phyloP scores from a whole-genome alignment of 108 stramenopile species.

The Nitzschia sp. region DNA sequence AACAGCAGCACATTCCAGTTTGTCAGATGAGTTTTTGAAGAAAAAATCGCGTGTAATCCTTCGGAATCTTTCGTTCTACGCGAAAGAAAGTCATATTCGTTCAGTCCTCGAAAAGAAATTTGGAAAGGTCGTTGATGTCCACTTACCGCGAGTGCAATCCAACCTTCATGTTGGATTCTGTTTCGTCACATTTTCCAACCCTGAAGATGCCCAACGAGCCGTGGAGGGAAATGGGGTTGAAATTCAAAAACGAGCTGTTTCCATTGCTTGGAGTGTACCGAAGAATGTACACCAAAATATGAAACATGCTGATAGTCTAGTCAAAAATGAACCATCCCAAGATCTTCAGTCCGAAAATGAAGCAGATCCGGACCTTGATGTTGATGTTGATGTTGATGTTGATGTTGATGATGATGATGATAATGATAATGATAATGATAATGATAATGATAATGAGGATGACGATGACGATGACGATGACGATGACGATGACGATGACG shows the following conservation, averaged over 20 bases:
- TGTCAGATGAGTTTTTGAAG: constrained; percentile 41
- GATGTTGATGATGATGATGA: constrained; percentile 29
- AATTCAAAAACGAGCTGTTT: constrained; percentile 84
- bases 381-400: constrained; percentile 29
- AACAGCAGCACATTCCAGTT: constrained; percentile 13
- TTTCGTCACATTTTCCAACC: constrained; percentile 88
- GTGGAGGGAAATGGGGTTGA: constrained; percentile 40
- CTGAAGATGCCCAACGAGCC: constrained; percentile 65
- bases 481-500: constrained; percentile 36
- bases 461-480: constrained; percentile 37
- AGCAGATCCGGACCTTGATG: constrained; percentile 23
- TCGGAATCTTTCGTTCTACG: constrained; percentile 88
- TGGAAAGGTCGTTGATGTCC: constrained; percentile 74
- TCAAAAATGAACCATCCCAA: neutral
- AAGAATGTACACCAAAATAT: constrained; percentile 74
- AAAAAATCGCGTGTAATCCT: constrained; percentile 82
- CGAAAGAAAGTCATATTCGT: constrained; percentile 71
- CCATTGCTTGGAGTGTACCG: constrained; percentile 78
- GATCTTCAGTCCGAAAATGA: constrained; percentile 2
- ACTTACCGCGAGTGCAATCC: constrained; percentile 73
- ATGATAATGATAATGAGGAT: constrained; percentile 8
- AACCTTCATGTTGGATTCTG: constrained; percentile 84
- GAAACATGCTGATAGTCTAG: constrained; percentile 29
- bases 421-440: constrained; percentile 20
- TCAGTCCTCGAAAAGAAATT: constrained; percentile 57